phyloP scores from a whole-genome alignment of 495 filamentous ascomycete species.

The Penicillium canariense region DNA sequence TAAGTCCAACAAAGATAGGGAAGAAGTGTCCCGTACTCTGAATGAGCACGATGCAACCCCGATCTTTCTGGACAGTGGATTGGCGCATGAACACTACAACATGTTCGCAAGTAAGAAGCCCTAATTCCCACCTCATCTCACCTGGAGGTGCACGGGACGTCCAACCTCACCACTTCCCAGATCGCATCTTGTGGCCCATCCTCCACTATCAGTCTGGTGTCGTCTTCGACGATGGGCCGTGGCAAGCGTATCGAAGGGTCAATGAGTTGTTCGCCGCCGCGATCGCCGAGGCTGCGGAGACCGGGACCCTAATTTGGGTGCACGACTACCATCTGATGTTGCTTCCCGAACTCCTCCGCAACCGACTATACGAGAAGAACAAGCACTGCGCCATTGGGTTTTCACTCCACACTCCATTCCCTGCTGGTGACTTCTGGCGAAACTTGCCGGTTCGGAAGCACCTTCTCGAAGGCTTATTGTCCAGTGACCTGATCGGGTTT shows the following conservation, averaged over 20 bases:
- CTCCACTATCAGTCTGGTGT: constrained; percentile 96
- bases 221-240: constrained; percentile 80
- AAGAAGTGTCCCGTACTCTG: constrained; percentile 43
- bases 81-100: constrained; percentile 60
- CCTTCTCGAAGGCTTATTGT: constrained; percentile 73
- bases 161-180: constrained; percentile 41
- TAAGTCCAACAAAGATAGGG: constrained; percentile 36
- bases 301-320: constrained; percentile 87
- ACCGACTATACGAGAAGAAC: constrained; percentile 62
- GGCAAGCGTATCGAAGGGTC: constrained; percentile 82
- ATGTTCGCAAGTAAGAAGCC: constrained; percentile 55
- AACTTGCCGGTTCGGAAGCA: constrained; percentile 85
- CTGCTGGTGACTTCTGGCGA: constrained; percentile 86
- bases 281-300: constrained; percentile 66
- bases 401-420: constrained; percentile 94
- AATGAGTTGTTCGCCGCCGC: constrained; percentile 83
- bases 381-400: constrained; percentile 89
- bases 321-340: constrained; percentile 98
- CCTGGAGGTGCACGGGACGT: too few species aligned
- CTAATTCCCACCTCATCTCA: neutral
- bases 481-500: constrained; percentile 88
- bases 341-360: constrained; percentile 78
- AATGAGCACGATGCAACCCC: constrained; percentile 51
- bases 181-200: constrained; percentile 92
- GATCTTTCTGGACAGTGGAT: constrained; percentile 51